These are phyloP conservation scores for Allium sativum DNA, from an alignment of 106 monocot genomes.

Conservation along the genomic window DNA sequence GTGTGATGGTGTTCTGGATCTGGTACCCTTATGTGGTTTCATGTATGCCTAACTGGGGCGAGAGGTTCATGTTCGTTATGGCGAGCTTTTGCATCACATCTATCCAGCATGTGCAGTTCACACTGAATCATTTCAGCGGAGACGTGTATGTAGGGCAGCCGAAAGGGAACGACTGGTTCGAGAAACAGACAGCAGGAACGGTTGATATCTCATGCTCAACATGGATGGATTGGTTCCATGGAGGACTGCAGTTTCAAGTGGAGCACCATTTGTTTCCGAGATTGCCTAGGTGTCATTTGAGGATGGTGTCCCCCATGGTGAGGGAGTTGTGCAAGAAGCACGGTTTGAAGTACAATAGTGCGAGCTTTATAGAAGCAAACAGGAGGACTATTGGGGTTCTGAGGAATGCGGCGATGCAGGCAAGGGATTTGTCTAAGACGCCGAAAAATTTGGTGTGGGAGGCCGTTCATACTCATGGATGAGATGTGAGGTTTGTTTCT, in stretches of 20 bases:
- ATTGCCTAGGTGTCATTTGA: slow-evolving; percentile 34
- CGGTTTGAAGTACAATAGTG: slow-evolving; percentile 20
- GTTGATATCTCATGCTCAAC: slow-evolving; percentile 44
- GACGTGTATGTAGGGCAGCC: slow-evolving; percentile 38
- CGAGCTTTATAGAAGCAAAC: slow-evolving; percentile 38
- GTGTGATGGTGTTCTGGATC: slow-evolving; percentile 30
- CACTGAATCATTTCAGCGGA: slow-evolving; percentile 41
- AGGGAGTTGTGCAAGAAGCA: slow-evolving; percentile 50
- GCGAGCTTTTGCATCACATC: slow-evolving; percentile 33
- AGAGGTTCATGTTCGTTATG: slow-evolving; percentile 36
- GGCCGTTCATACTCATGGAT: slow-evolving; percentile 52
- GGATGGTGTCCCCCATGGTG: slow-evolving; percentile 33
- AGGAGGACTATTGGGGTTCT: slow-evolving; percentile 25
- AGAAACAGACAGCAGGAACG: slow-evolving; percentile 73
- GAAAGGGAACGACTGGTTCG: slow-evolving; percentile 43
- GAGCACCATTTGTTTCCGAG: slow-evolving; percentile 64
- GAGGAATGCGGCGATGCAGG: slow-evolving; percentile 44
- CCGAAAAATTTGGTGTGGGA: slow-evolving; percentile 58
- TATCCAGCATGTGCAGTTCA: slow-evolving; percentile 57
- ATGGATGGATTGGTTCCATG: slow-evolving; percentile 80
- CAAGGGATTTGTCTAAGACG: slow-evolving; percentile 18
- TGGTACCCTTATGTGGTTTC: slow-evolving; percentile 56
- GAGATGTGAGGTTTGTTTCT: background rate
- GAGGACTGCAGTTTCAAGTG: slow-evolving; percentile 56
- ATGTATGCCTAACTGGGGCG: slow-evolving; percentile 37